Percentiles rank a stretch among this genome's conserved stretches.
phyloP scores from a whole-genome alignment of 225 moss, liverwort and hornwort genomes.

The Neckera pumila region DNA sequence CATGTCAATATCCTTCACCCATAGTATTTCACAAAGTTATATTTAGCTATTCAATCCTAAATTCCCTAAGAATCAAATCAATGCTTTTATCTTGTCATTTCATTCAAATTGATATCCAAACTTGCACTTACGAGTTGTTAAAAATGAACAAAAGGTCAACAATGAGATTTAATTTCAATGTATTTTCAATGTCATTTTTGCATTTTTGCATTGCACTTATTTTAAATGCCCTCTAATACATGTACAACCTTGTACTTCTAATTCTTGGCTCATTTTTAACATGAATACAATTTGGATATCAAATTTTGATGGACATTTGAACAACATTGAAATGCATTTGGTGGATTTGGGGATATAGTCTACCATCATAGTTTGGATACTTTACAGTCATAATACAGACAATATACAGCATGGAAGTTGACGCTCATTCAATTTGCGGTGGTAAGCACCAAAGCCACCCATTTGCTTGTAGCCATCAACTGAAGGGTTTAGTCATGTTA shows the following conservation, averaged over 20 bases:
- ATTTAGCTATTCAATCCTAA: not conserved
- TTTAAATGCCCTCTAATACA: too few species aligned
- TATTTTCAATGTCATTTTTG: too few species aligned
- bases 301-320: not conserved
- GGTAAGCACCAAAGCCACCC: not conserved
- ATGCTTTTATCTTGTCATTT: too few species aligned
- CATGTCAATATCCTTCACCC: not conserved
- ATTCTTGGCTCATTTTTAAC: not conserved
- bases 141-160: too few species aligned
- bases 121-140: too few species aligned
- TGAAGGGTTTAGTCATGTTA: not conserved
- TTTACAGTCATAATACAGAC: fast-evolving
- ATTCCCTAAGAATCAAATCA: not conserved
- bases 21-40: not conserved
- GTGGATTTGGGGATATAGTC: not conserved
- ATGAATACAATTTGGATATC: not conserved
- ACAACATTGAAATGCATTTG: not conserved
- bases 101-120: too few species aligned
- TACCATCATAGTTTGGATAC: too few species aligned
- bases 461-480: not conserved
- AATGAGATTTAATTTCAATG: not conserved
- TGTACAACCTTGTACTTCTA: too few species aligned
- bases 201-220: too few species aligned
- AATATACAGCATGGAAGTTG: not conserved
- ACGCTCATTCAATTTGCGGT: not conserved